phyloP scores from a whole-genome alignment of 2,329 filamentous ascomycete genomes.

The Talaromyces sp. region DNA sequence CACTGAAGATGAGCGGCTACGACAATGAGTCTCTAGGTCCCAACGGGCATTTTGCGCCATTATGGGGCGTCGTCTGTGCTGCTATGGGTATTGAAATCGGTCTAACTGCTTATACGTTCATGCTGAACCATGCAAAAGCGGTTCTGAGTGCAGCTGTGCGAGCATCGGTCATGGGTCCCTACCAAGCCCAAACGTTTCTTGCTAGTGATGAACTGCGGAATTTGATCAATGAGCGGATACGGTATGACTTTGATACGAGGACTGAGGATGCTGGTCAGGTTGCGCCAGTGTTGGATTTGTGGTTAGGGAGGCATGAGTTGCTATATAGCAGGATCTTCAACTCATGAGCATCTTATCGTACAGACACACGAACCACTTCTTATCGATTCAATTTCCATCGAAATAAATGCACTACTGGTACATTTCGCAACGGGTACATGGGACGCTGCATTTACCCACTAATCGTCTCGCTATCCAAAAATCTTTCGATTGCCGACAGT shows the following conservation, averaged over 20 bases:
- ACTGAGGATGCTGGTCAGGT: slow-evolving; percentile 58
- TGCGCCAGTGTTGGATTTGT: slow-evolving; percentile 61
- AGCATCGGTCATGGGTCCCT: slow-evolving; percentile 62
- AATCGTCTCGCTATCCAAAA: slow-evolving; percentile 11
- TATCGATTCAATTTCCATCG: not conserved
- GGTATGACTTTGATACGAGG: slow-evolving; percentile 45
- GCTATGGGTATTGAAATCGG: slow-evolving; percentile 51
- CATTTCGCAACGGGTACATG: slow-evolving; percentile 14
- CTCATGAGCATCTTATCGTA: slow-evolving; percentile 43
- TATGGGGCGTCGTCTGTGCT: slow-evolving; percentile 56
- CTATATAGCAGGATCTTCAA: slow-evolving; percentile 66
- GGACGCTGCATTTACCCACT: slow-evolving; percentile 5
- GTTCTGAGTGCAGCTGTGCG: slow-evolving; percentile 60
- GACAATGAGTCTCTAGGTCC: slow-evolving; percentile 30
- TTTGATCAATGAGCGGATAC: slow-evolving; percentile 50
- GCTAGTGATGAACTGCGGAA: slow-evolving; percentile 52
- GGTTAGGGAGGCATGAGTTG: slow-evolving; percentile 62
- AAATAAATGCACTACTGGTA: slow-evolving; percentile 14
- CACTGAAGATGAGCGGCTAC: slow-evolving; percentile 33
- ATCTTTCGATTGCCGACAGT: not conserved
- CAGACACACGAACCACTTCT: not conserved
- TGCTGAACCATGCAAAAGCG: slow-evolving; percentile 62
- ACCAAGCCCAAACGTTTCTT: slow-evolving; percentile 59
- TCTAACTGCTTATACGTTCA: slow-evolving; percentile 58
- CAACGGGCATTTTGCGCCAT: slow-evolving; percentile 57